Conservation (phyloP, 169 alveolate genomes). For the Cytauxzoon felis region DNA sequence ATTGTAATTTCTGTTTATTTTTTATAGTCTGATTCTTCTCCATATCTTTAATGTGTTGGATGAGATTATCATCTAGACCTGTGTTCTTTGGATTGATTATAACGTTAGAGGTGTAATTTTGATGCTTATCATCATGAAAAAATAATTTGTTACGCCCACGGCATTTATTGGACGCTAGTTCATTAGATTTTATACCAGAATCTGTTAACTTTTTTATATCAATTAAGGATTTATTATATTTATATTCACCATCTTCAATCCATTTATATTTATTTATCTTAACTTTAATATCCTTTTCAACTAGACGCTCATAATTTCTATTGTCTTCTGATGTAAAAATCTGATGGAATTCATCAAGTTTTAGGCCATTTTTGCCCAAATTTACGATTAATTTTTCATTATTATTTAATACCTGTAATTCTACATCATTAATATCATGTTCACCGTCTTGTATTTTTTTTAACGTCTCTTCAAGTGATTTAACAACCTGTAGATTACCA, state of each 20-base stretch:
- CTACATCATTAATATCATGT: background rate
- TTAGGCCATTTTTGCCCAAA: constrained; percentile 62
- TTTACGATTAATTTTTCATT: constrained; percentile 56
- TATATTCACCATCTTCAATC: constrained; percentile 55
- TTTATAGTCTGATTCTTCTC: constrained; percentile 31
- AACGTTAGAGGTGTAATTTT: background rate
- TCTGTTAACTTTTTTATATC: constrained; percentile 61
- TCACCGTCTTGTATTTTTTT: constrained; percentile 14
- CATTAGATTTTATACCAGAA: constrained; percentile 48
- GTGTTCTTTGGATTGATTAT: constrained; percentile 49
- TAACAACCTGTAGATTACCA: constrained; percentile 13
- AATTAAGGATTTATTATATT: constrained; percentile 56
- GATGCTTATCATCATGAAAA: constrained; percentile 24
- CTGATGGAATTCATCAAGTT: constrained; percentile 63
- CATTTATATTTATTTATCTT: constrained; percentile 36
- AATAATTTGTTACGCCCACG: constrained; percentile 42
- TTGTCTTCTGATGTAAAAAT: constrained; percentile 72
- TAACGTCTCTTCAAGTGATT: background rate
- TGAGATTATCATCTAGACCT: constrained; percentile 54
- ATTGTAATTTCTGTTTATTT: constrained; percentile 20
- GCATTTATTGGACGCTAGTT: constrained; percentile 30
- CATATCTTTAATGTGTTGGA: constrained; percentile 24
- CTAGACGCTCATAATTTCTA: constrained; percentile 61
- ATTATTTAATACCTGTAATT: constrained; percentile 19
- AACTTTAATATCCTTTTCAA: constrained; percentile 49